A percentile compares a stretch with the other conserved stretches of the same genome.
phyloP scores from a whole-genome alignment of 805 yeast genomes.

The Candida argentea region DNA sequence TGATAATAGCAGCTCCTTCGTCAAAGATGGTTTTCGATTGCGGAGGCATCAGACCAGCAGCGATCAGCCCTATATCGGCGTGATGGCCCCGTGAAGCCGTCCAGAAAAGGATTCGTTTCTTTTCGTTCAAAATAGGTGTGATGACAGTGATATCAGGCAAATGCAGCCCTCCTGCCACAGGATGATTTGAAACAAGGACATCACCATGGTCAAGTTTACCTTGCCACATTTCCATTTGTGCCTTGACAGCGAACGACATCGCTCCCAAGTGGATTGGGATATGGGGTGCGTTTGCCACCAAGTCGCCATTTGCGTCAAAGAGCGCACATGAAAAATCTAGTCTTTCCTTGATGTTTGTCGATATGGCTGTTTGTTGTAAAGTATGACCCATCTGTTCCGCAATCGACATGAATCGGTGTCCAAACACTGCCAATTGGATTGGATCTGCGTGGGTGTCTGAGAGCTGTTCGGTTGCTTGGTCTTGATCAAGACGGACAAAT shows the following conservation, averaged over 20 bases:
- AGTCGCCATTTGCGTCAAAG: conserved; percentile 31
- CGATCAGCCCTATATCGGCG: conserved; percentile 87
- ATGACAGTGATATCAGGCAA: conserved; percentile 67
- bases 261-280: conserved; percentile 38
- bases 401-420: conserved; percentile 47
- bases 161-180: conserved; percentile 34
- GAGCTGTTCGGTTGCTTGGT: conserved; percentile 10
- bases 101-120: conserved; percentile 58
- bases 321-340: conserved; percentile 37
- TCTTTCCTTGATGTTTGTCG: conserved; percentile 35
- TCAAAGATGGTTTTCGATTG: conserved; percentile 75
- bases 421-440: conserved; percentile 29
- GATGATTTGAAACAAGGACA: conserved; percentile 34
- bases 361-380: conserved; percentile 34
- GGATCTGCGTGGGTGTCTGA: conserved; percentile 23
- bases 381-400: conserved; percentile 47
- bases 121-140: conserved; percentile 64
- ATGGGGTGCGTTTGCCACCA: conserved; percentile 38
- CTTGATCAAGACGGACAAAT: conserved; percentile 10
- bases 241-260: conserved; percentile 37
- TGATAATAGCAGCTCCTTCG: conserved; percentile 84
- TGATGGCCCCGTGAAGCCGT: conserved; percentile 95
- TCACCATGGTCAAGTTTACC: conserved; percentile 32
- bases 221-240: conserved; percentile 29
- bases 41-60: conserved; percentile 95